Conservation (phyloP, 2,329 filamentous ascomycete genomes). For the Neoascochyta sp. region DNA sequence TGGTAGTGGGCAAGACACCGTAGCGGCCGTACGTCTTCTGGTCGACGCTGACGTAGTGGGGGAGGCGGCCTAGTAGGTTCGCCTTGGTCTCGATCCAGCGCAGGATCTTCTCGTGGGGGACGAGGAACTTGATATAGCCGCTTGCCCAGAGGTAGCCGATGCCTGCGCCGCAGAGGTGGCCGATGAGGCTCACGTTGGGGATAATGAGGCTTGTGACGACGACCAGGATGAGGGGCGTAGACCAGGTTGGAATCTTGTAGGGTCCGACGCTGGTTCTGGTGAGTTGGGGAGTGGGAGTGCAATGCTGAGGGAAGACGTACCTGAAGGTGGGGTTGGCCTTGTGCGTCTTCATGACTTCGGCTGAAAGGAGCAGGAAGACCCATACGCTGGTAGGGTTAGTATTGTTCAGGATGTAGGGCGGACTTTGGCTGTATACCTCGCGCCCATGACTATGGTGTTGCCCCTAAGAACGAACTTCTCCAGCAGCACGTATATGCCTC, state of each 20-base stretch:
- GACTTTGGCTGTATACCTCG: slow-evolving; percentile 72
- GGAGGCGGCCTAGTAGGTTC: slow-evolving; percentile 76
- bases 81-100: slow-evolving; percentile 86
- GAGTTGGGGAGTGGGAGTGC: too few species aligned
- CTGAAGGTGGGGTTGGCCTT: slow-evolving; percentile 73
- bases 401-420: too few species aligned
- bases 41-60: slow-evolving; percentile 90
- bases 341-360: slow-evolving; percentile 83
- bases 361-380: slow-evolving; percentile 82
- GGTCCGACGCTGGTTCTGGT: slow-evolving; percentile 48
- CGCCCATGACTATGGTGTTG: slow-evolving; percentile 74
- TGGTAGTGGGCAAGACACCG: slow-evolving; percentile 66
- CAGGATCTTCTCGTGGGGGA: slow-evolving; percentile 82
- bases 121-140: slow-evolving; percentile 83
- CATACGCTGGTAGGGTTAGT: slow-evolving; percentile 80
- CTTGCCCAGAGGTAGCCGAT: slow-evolving; percentile 86
- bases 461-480: slow-evolving; percentile 68
- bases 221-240: slow-evolving; percentile 73
- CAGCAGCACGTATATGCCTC: slow-evolving; percentile 72
- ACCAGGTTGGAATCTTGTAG: slow-evolving; percentile 84
- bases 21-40: slow-evolving; percentile 95
- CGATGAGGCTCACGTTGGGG: slow-evolving; percentile 77
- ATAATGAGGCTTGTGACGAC: slow-evolving; percentile 73
- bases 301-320: slow-evolving; percentile 39
- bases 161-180: slow-evolving; percentile 77